Conservation (phyloP, 2,329 filamentous ascomycete species). For the Aspergillus aculeatinus region DNA sequence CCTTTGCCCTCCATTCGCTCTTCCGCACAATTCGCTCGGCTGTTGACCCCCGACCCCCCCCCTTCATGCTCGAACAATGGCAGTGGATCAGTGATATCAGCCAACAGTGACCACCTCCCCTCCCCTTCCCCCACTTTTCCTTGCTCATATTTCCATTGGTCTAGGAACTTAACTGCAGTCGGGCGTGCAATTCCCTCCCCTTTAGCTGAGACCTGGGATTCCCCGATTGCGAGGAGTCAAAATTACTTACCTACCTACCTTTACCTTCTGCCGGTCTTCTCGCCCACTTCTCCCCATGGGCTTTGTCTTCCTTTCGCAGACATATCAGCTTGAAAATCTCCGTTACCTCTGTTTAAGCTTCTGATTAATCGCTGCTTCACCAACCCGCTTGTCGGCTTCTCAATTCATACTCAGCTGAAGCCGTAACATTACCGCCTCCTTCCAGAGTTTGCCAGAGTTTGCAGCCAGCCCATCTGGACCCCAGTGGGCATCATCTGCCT, state of each 20-base stretch:
- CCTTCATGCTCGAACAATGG: slow-evolving; percentile 16
- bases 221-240: slow-evolving; percentile 4
- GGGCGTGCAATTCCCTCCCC: slow-evolving; percentile 3
- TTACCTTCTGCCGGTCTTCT: neutral
- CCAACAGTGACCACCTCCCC: slow-evolving; percentile 7
- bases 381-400: neutral
- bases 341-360: neutral
- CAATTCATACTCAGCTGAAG: neutral
- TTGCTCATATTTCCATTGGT: slow-evolving; percentile 17
- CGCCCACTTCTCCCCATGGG: neutral
- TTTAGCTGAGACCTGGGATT: slow-evolving; percentile 11
- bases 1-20: slow-evolving; percentile 19
- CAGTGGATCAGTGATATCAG: slow-evolving; percentile 25
- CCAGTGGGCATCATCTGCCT: neutral
- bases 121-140: slow-evolving; percentile 16
- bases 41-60: slow-evolving; percentile 15
- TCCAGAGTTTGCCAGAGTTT: neutral
- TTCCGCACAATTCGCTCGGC: slow-evolving; percentile 13
- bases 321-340: neutral
- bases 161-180: slow-evolving; percentile 14
- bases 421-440: neutral
- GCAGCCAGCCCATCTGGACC: neutral
- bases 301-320: neutral
- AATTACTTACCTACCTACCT: neutral
- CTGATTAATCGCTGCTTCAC: neutral